phyloP scores from a whole-genome alignment of 163 green algal genomes.

The Chlamydomonas reinhardtii region DNA sequence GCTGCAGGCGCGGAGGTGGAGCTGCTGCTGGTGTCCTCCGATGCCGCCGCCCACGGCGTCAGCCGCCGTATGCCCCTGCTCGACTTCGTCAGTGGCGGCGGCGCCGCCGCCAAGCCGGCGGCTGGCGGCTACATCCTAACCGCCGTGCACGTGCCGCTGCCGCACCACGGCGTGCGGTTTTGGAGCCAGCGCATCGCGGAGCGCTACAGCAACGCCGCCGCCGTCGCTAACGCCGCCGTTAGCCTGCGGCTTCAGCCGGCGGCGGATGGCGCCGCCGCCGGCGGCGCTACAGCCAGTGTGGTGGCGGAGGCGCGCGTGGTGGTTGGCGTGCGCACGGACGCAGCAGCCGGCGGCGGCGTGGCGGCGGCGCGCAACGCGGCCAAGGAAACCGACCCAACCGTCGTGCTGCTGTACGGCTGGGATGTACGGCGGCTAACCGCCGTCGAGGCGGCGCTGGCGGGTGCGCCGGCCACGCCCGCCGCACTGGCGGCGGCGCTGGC shows the following conservation, averaged over 20 bases:
- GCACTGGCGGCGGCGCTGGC: slow-evolving; percentile 18
- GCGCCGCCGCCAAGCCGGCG: not conserved
- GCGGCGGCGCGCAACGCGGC: not conserved
- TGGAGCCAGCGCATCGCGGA: slow-evolving; percentile 66
- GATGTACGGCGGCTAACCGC: not conserved
- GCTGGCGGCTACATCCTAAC: slow-evolving; percentile 30
- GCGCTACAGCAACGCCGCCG: slow-evolving; percentile 70
- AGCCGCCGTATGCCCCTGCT: not conserved
- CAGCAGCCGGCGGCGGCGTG: slow-evolving; percentile 33
- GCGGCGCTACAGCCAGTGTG: no score
- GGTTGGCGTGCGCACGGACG: slow-evolving; percentile 40
- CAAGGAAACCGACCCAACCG: not conserved
- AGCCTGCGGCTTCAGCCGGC: not conserved
- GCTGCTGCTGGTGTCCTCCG: slow-evolving; percentile 13
- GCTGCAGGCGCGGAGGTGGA: slow-evolving; percentile 45
- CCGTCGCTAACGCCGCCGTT: slow-evolving; percentile 67
- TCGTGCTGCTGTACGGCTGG: slow-evolving; percentile 32
- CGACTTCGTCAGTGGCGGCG: slow-evolving; percentile 16
- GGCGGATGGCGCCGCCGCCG: no score
- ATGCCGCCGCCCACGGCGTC: not conserved
- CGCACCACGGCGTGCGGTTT: slow-evolving; percentile 41
- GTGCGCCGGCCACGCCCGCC: not conserved
- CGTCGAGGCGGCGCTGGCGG: slow-evolving; percentile 36
- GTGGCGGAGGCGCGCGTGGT: slow-evolving; percentile 30
- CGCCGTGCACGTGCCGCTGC: slow-evolving; percentile 27